A percentile compares a stretch with the other conserved stretches of the same genome.
Evolutionary conservation across 345 rosid genomes (phyloP).

Genomic region (Excoecaria agallocha): DNA sequence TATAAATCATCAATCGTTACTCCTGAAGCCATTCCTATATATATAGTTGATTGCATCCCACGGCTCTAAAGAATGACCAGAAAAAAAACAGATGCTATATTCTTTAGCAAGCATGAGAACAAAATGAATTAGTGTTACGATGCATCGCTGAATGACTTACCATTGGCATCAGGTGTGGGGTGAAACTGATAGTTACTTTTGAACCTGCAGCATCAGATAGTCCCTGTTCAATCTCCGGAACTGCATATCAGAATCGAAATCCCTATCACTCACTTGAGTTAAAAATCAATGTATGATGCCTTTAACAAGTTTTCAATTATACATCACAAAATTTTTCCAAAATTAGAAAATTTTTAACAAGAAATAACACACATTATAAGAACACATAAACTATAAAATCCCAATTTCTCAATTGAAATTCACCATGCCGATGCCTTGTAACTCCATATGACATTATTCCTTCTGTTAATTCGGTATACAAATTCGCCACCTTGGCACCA

Average conservation of each 20-base stretch:
- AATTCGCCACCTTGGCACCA: too few relatives aligned
- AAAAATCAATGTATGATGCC: background rate
- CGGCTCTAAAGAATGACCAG: slow-evolving; percentile 60
- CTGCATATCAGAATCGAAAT: slow-evolving; percentile 42
- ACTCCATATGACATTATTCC: slow-evolving; percentile 94
- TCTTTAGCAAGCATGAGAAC: slow-evolving; percentile 9
- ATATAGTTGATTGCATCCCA: slow-evolving; percentile 95
- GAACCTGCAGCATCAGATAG: slow-evolving; percentile 66
- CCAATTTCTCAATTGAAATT: slow-evolving; percentile 18
- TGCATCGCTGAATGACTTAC: slow-evolving; percentile 30
- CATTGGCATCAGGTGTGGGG: slow-evolving; percentile 99
- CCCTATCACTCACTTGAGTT: slow-evolving; percentile 7
- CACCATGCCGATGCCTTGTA: slow-evolving; percentile 92
- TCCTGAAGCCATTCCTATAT: slow-evolving; percentile 76
- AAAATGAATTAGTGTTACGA: slow-evolving; percentile 9
- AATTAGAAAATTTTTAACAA: background rate
- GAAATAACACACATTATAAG: background rate
- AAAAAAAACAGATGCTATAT: background rate
- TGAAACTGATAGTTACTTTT: slow-evolving; percentile 83
- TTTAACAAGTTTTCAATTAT: background rate
- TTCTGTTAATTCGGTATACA: too few relatives aligned
- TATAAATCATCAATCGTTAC: slow-evolving; percentile 57
- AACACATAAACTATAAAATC: background rate
- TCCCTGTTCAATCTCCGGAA: slow-evolving; percentile 98
- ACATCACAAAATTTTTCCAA: background rate